Percentiles rank a stretch among this genome's conserved stretches.
These are phyloP conservation scores for Hepatocystis sp. DNA, from an alignment of 169 alveolate species.

Conservation along the genomic window DNA sequence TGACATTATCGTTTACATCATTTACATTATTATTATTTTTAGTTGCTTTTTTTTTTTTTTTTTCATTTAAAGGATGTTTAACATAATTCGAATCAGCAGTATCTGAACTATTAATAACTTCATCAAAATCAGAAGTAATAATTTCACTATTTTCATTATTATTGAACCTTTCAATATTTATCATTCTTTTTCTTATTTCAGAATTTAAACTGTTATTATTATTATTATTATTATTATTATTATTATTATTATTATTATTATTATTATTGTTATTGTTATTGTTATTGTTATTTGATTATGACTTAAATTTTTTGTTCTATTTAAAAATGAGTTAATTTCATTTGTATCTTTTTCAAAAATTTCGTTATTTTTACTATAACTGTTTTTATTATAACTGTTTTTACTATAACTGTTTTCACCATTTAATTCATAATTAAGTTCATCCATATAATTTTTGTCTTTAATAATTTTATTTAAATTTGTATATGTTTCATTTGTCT, in stretches of 20 bases:
- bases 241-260: too few species aligned
- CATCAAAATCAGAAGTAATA: constrained; percentile 25
- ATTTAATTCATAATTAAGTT: too few species aligned
- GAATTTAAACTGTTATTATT: neutral
- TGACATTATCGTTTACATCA: neutral
- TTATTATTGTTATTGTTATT: too few species aligned
- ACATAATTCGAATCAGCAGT: constrained; percentile 2
- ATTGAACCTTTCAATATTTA: neutral
- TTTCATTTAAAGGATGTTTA: neutral
- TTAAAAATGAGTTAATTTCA: too few species aligned
- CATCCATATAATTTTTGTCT: too few species aligned
- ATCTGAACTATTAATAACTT: constrained; percentile 1
- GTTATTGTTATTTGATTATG: too few species aligned
- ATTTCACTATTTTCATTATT: constrained; percentile 24
- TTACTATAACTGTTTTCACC: too few species aligned
- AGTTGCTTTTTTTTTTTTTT: constrained; percentile 1
- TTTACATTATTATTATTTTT: constrained; percentile 13
- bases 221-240: constrained; percentile 2
- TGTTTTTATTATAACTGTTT: too few species aligned
- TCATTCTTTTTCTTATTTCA: constrained; percentile 19
- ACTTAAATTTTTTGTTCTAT: too few species aligned
- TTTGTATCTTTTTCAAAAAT: too few species aligned
- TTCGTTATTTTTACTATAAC: too few species aligned
- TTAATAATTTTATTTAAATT: too few species aligned
- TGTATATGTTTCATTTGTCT: neutral